These are phyloP conservation scores for Acephala macrosclerotiorum DNA, from an alignment of 2,329 filamentous ascomycete species.

Conservation along the genomic window DNA sequence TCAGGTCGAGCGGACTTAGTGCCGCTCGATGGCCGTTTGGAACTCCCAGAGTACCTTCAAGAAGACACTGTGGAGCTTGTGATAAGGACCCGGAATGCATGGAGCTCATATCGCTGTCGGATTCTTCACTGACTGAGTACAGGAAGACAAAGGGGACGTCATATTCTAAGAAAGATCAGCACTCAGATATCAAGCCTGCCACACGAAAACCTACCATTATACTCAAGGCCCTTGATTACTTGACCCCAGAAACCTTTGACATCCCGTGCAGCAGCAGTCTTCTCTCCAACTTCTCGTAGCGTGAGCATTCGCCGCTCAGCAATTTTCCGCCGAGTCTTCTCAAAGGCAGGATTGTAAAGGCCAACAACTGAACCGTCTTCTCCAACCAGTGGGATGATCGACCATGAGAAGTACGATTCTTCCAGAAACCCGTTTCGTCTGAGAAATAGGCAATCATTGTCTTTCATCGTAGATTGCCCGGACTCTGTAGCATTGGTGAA, in stretches of 20 bases:
- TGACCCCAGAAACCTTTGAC: conserved; percentile 77
- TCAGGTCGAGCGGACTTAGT: conserved; percentile 70
- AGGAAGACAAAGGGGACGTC: conserved; percentile 81
- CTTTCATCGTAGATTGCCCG: conserved; percentile 84
- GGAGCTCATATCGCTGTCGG: conserved; percentile 75
- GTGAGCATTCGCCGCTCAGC: conserved; percentile 83
- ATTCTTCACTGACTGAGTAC: conserved; percentile 77
- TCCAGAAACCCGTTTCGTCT: conserved; percentile 74
- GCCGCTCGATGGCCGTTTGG: conserved; percentile 68
- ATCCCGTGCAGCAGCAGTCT: conserved; percentile 74
- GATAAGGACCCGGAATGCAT: conserved; percentile 71
- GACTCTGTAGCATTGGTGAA: conserved; percentile 72
- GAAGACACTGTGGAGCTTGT: conserved; percentile 67
- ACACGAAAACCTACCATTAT: conserved; percentile 56
- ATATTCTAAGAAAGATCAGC: conserved; percentile 50
- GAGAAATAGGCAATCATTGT: conserved; percentile 81
- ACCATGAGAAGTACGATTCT: conserved; percentile 83
- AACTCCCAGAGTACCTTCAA: conserved; percentile 77
- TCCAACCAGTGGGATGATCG: conserved; percentile 79
- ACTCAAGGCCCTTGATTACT: conserved; percentile 72
- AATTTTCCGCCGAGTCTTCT: conserved; percentile 80
- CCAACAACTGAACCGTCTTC: conserved; percentile 77
- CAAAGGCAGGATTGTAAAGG: conserved; percentile 81
- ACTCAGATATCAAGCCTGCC: background rate
- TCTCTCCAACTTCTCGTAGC: conserved; percentile 78